Conservation (phyloP, 2,329 filamentous ascomycete genomes). For the Colletotrichum sublineola region DNA sequence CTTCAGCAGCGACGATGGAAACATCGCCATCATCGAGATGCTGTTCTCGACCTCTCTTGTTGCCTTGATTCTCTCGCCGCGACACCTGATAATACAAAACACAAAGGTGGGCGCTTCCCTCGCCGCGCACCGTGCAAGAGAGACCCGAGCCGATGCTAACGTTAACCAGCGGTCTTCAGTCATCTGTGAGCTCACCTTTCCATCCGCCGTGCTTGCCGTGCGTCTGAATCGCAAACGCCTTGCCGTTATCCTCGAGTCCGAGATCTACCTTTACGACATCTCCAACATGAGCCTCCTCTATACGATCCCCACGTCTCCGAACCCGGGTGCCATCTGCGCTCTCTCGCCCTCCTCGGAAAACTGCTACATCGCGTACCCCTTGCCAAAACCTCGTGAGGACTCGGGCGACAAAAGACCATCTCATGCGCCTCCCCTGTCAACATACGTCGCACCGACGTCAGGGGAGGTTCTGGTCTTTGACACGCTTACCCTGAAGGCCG, state of each 20-base stretch:
- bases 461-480: conserved; percentile 96
- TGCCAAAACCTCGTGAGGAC: conserved; percentile 80
- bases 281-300: conserved; percentile 97
- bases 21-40: conserved; percentile 98
- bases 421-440: conserved; percentile 85
- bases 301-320: conserved; percentile 94
- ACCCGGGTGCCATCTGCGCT: conserved; percentile 90
- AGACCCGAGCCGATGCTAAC: conserved; percentile 42
- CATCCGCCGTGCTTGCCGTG: conserved; percentile 94
- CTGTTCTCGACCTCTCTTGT: conserved; percentile 98
- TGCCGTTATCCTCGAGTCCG: conserved; percentile 92
- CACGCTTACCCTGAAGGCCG: conserved; percentile 87
- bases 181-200: conserved; percentile 98
- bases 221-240: conserved; percentile 94
- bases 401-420: conserved; percentile 72
- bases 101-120: conserved; percentile 78
- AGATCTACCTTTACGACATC: conserved; percentile 98
- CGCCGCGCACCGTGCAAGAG: background rate
- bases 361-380: conserved; percentile 94
- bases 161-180: conserved; percentile 73
- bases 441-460: conserved; percentile 85
- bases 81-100: conserved; percentile 95
- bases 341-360: conserved; percentile 95
- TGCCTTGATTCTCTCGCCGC: conserved; percentile 90
- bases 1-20: conserved; percentile 93